Evolutionary conservation across 192 early-diverging fungal genomes (phyloP).

Genomic region (Backusella westeae): DNA sequence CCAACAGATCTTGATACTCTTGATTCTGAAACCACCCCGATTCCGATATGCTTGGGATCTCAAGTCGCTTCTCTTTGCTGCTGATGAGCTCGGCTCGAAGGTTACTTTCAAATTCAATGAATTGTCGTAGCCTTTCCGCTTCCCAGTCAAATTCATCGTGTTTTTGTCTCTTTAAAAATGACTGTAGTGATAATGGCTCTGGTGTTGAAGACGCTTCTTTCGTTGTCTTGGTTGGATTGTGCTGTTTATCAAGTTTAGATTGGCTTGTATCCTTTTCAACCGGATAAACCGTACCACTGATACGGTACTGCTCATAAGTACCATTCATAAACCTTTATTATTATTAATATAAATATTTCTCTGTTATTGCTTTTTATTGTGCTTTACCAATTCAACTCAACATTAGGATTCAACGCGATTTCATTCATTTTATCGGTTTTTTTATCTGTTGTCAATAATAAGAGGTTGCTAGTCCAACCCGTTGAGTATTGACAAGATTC

Average conservation of each 20-base stretch:
- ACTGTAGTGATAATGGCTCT: background rate
- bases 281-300: conserved; percentile 25
- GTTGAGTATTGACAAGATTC: conserved; percentile 19
- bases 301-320: conserved; percentile 40
- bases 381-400: conserved; percentile 37
- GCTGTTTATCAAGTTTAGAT: background rate
- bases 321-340: conserved; percentile 30
- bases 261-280: conserved; percentile 1
- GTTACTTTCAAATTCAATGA: conserved; percentile 17
- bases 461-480: conserved; percentile 30
- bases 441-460: conserved; percentile 26
- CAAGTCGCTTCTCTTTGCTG: background rate
- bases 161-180: conserved; percentile 7
- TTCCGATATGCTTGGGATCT: conserved; percentile 14
- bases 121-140: conserved; percentile 31
- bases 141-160: conserved; percentile 28
- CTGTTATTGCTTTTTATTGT: background rate
- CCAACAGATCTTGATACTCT: conserved; percentile 13
- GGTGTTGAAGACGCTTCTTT: background rate
- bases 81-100: conserved; percentile 23
- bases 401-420: conserved; percentile 17
- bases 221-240: background rate
- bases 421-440: conserved; percentile 33
- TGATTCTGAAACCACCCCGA: conserved; percentile 12
- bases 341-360: background rate